These are phyloP conservation scores for Edaphochlamys debaryana DNA, from an alignment of 139 green algal species.

Conservation along the genomic window DNA sequence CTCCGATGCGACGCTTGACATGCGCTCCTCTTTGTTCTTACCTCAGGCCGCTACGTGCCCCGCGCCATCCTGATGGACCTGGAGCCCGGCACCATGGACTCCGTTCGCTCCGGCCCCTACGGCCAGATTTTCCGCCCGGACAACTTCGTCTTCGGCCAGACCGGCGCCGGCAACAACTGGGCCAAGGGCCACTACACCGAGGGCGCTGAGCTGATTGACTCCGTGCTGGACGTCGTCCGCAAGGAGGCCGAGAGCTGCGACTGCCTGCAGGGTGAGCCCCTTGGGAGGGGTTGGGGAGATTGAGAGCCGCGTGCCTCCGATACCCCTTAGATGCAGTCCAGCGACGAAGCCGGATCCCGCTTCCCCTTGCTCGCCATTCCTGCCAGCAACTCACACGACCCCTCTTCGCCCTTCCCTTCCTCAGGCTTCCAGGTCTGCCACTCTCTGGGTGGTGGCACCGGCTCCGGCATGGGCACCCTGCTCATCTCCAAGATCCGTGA, in stretches of 20 bases:
- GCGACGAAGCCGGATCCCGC: too few relatives aligned
- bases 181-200: conserved; percentile 99
- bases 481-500: conserved; percentile 99
- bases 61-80: conserved; percentile 96
- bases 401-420: too few relatives aligned
- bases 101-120: conserved; percentile 89
- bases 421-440: conserved; percentile 97
- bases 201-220: conserved; percentile 98
- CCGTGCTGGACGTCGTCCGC: conserved; percentile 96
- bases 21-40: neutral
- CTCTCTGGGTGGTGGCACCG: conserved; percentile 96
- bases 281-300: too few relatives aligned
- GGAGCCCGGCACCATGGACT: conserved; percentile 91
- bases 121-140: conserved; percentile 93
- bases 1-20: neutral
- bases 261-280: conserved; percentile 91
- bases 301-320: too few relatives aligned
- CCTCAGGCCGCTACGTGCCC: conserved; percentile 89
- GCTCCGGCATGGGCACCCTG: conserved; percentile 98
- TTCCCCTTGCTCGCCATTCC: too few relatives aligned
- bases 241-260: conserved; percentile 98
- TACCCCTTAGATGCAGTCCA: too few relatives aligned
- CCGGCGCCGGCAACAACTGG: conserved; percentile 99
- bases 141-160: conserved; percentile 94
- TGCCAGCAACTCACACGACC: too few relatives aligned